Conservation (phyloP, 768 basidiomycete species). For the Fomitopsis serialis region DNA sequence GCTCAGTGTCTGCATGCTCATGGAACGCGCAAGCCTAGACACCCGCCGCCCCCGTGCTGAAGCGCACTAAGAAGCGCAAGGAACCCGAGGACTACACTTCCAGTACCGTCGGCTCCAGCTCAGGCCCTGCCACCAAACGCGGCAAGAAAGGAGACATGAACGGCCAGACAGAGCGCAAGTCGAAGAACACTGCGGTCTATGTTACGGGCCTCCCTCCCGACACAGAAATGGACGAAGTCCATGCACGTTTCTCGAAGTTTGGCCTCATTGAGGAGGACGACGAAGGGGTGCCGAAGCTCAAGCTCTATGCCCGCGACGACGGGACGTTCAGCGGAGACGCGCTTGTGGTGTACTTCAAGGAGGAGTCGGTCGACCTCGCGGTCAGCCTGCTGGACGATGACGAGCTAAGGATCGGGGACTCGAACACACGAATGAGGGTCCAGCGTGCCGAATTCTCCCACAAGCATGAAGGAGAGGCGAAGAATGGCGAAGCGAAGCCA, state of each 20-base stretch:
- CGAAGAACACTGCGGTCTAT: conserved; percentile 92
- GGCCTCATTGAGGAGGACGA: conserved; percentile 93
- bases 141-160: conserved; percentile 39
- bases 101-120: conserved; percentile 37
- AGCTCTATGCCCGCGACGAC: conserved; percentile 87
- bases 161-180: conserved; percentile 45
- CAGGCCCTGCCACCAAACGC: conserved; percentile 61
- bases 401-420: conserved; percentile 79
- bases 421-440: conserved; percentile 68
- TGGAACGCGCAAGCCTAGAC: conserved; percentile 41
- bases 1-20: neutral
- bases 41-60: conserved; percentile 82
- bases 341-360: conserved; percentile 94
- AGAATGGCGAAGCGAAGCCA: conserved; percentile 39
- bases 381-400: conserved; percentile 86
- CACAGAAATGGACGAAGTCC: conserved; percentile 66
- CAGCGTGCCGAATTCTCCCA: conserved; percentile 74
- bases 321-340: conserved; percentile 93
- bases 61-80: conserved; percentile 76
- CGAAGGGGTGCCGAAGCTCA: conserved; percentile 87
- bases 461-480: conserved; percentile 42
- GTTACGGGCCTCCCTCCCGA: conserved; percentile 80
- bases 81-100: conserved; percentile 68
- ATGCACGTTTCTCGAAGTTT: conserved; percentile 85
- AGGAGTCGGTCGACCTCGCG: conserved; percentile 88